phyloP scores from a whole-genome alignment of 495 filamentous ascomycete genomes.

The Chaetomidium leptoderma region DNA sequence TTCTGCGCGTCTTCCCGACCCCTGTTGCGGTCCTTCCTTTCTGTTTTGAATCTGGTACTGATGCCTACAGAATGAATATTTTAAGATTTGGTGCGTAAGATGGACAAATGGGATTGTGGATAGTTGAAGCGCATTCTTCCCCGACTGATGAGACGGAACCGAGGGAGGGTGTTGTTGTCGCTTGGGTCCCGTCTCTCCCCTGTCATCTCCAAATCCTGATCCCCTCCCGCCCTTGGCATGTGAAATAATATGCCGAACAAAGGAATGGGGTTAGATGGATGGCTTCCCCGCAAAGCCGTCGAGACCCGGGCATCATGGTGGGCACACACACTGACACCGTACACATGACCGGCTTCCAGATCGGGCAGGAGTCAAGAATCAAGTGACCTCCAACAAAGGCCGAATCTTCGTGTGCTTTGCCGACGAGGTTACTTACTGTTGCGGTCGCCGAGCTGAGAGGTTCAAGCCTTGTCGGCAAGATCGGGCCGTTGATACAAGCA shows the following conservation, averaged over 20 bases:
- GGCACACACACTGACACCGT: no score
- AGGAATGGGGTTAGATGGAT: not conserved
- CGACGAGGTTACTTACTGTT: no score
- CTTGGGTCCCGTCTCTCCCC: not conserved
- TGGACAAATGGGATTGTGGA: not conserved
- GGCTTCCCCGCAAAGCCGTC: not conserved
- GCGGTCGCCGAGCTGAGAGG: no score
- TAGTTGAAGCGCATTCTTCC: not conserved
- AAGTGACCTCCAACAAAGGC: not conserved
- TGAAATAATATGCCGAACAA: not conserved
- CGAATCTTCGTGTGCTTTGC: not conserved
- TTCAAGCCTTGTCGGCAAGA: no score
- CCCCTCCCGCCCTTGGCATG: conserved; percentile 12
- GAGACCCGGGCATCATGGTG: no score
- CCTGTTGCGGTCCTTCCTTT: not conserved
- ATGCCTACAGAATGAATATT: not conserved
- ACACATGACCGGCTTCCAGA: conserved; percentile 7
- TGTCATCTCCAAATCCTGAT: not conserved
- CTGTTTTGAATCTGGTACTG: not conserved
- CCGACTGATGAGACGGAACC: no score
- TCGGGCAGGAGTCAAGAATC: not conserved
- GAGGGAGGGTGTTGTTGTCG: no score
- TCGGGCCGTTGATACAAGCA: no score
- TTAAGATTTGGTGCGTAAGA: not conserved
- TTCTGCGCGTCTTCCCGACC: no score